A percentile compares a stretch with the other conserved stretches of the same genome.
These are phyloP conservation scores for Naganishia vaughanmartiniae DNA, from an alignment of 768 basidiomycete species.

Conservation along the genomic window DNA sequence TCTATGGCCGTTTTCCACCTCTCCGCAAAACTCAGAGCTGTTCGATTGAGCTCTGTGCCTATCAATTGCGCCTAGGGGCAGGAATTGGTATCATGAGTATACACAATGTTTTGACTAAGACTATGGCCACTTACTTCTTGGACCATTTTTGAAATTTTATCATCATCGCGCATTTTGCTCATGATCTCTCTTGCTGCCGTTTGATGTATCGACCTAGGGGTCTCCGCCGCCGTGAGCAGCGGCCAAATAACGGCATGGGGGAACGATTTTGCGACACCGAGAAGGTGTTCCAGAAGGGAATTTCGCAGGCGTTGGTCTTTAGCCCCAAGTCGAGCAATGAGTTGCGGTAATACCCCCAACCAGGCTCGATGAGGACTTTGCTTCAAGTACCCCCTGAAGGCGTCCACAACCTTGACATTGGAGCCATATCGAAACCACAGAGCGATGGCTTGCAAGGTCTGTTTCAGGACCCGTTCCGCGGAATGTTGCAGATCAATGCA, in stretches of 20 bases:
- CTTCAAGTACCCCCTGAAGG: slow-evolving; percentile 40
- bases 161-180: slow-evolving; percentile 36
- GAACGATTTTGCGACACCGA: slow-evolving; percentile 43
- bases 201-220: slow-evolving; percentile 43
- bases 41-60: slow-evolving; percentile 46
- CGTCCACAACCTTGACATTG: slow-evolving; percentile 39
- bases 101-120: neutral
- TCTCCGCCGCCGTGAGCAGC: slow-evolving; percentile 48
- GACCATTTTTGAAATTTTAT: slow-evolving; percentile 21
- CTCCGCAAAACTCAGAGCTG: slow-evolving; percentile 44
- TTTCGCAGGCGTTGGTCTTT: slow-evolving; percentile 40
- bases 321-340: slow-evolving; percentile 49
- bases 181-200: slow-evolving; percentile 47
- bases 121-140: slow-evolving; percentile 9
- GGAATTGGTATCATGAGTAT: neutral
- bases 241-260: slow-evolving; percentile 52
- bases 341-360: slow-evolving; percentile 49
- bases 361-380: slow-evolving; percentile 39
- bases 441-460: slow-evolving; percentile 46
- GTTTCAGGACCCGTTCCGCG: slow-evolving; percentile 47
- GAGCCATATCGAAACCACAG: slow-evolving; percentile 51
- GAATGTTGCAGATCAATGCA: slow-evolving; percentile 38
- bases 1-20: slow-evolving; percentile 36
- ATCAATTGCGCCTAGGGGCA: slow-evolving; percentile 41
- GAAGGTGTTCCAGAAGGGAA: slow-evolving; percentile 43